Conservation (phyloP, 139 green algal genomes). For the Pedinophyceae sp. region DNA sequence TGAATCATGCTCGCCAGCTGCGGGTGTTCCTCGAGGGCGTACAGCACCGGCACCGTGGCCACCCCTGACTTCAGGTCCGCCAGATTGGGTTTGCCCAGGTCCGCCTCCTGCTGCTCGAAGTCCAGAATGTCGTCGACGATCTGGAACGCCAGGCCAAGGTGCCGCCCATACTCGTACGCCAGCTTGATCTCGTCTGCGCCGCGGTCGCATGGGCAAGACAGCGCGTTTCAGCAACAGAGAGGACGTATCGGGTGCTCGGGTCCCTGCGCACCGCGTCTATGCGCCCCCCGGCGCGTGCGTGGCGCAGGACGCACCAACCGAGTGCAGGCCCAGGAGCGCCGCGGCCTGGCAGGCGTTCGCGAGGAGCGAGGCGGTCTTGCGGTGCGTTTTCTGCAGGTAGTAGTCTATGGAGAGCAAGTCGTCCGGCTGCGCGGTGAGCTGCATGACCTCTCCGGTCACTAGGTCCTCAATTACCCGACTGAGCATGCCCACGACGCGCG, state of each 20-base stretch:
- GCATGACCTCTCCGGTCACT: conserved; percentile 92
- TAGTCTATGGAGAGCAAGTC: conserved; percentile 56
- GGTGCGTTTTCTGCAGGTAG: conserved; percentile 86
- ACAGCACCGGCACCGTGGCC: conserved; percentile 75
- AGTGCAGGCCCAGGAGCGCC: conserved; percentile 55
- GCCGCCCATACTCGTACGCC: conserved; percentile 57
- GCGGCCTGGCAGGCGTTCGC: conserved; percentile 69
- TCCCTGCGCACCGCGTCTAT: too few species aligned
- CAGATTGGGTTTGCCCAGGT: conserved; percentile 85
- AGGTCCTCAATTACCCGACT: conserved; percentile 83
- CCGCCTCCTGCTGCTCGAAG: conserved; percentile 47
- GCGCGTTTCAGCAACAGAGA: too few species aligned
- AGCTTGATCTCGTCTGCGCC: too few species aligned
- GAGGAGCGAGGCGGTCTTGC: conserved; percentile 92
- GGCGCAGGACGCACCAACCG: too few species aligned
- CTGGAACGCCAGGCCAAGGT: conserved; percentile 93
- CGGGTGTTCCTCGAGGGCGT: conserved; percentile 22
- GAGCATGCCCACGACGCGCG: conserved; percentile 76
- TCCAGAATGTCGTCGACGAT: conserved; percentile 94
- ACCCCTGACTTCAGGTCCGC: conserved; percentile 79
- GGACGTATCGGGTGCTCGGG: too few species aligned
- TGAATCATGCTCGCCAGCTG: conserved; percentile 56
- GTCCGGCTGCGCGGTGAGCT: conserved; percentile 30
- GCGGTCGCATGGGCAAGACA: too few species aligned
- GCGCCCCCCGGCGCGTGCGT: too few species aligned